Base-by-base conservation (phyloP, 169 alveolate species). In the Eimeria maxima region DNA sequence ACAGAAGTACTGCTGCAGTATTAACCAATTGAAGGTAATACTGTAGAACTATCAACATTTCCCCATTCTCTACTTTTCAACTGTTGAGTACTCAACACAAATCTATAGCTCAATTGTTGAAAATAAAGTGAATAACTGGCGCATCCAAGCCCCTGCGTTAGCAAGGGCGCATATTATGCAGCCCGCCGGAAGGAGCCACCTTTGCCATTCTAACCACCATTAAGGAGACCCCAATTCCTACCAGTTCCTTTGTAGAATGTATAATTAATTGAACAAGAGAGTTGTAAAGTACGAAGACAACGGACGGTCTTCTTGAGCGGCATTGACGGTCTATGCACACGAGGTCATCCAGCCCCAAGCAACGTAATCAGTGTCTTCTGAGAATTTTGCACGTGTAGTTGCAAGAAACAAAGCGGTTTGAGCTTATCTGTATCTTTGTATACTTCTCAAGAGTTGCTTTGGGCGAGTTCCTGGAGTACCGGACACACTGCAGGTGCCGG, bases 301-400 rank as follows among this genome's bases (percentile, higher is more conserved):
- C 29, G 80, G 50, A 33, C 80, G 8, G 1, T n/a, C 33, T 29
- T 16, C n/a, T 33, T 69, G 80, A 47, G 10, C 27, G n/a, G 50
- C 80, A 33, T 69, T 33, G 80, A n/a, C 50, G 47, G 50, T 69
- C 78, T 29, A 69, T 69, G 80, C 80, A 69, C 50, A 69, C 80
- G 80, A 27, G 80, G 50, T 69, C 80, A 33, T 69, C 80, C 50
- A 69, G 80, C 80, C 80, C 80, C 80, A 14, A 33, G 80, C 50
- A 69, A n/a, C n/a, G 50, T 33, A 45, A 69, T 69, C 80, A 69
- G 80, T 69, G 80, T 69, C 80, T 69, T 69, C 27, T 33, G 14
- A 69, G 80, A 45, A 69, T 8, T 69, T 11, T 29, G 80, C n/a
- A 29, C 11, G 0, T 22, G 50, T 11, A 33, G 11, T 14, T 29